phyloP scores from a whole-genome alignment of 257 asterid genomes.

The Nemophila menziesii region DNA sequence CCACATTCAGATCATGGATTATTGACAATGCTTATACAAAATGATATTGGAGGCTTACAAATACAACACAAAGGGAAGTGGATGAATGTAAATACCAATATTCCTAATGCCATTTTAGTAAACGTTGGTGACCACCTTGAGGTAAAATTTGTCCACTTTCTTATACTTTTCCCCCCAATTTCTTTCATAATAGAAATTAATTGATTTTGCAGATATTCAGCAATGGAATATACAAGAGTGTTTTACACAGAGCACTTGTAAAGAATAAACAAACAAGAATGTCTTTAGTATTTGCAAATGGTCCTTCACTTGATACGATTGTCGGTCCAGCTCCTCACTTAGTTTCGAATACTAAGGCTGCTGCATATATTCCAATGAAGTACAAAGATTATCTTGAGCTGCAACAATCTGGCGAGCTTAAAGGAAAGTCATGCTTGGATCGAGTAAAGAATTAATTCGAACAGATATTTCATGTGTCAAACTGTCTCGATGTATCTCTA shows the following conservation, averaged over 20 bases:
- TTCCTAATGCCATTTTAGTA: slow-evolving; percentile 53
- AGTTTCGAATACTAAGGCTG: slow-evolving; percentile 7
- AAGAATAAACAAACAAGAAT: slow-evolving; percentile 48
- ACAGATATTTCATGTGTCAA: too few relatives aligned
- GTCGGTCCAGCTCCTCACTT: slow-evolving; percentile 39
- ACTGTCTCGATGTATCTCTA: too few relatives aligned
- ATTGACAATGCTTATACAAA: slow-evolving; percentile 51
- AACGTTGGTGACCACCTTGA: slow-evolving; percentile 69
- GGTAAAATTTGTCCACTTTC: slow-evolving; percentile 40
- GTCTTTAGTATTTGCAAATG: slow-evolving; percentile 50
- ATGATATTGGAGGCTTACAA: slow-evolving; percentile 51
- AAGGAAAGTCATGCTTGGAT: slow-evolving; percentile 41
- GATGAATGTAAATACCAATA: slow-evolving; percentile 33
- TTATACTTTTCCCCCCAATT: too few relatives aligned
- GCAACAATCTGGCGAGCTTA: slow-evolving; percentile 42
- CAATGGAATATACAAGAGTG: slow-evolving; percentile 76
- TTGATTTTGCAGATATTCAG: slow-evolving; percentile 53
- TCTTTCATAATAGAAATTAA: too few relatives aligned
- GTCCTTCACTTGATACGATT: slow-evolving; percentile 47
- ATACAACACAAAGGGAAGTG: slow-evolving; percentile 50
- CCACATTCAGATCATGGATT: slow-evolving; percentile 83
- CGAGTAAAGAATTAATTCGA: slow-evolving; percentile 15
- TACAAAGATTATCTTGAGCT: slow-evolving; percentile 43
- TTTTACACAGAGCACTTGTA: slow-evolving; percentile 60
- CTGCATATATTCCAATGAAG: slow-evolving; percentile 39